Conservation (phyloP, 2,329 filamentous ascomycete genomes). For the Macrophomina phaseolina region DNA sequence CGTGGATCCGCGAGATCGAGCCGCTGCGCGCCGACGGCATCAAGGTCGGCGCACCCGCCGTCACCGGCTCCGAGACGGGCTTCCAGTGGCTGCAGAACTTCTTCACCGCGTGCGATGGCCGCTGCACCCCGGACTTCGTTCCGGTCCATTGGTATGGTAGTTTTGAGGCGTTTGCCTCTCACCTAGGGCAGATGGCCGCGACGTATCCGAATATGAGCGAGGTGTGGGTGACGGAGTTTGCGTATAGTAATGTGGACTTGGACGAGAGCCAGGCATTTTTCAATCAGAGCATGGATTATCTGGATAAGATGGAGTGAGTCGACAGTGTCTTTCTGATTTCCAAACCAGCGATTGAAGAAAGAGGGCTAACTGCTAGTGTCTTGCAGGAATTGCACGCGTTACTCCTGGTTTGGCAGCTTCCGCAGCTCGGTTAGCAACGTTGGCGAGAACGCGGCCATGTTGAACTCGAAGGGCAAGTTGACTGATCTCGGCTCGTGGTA, state of each 20-base stretch:
- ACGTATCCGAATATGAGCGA: constrained; percentile 54
- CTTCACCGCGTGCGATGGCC: constrained; percentile 61
- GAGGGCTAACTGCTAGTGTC: background rate
- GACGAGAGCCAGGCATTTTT: constrained; percentile 67
- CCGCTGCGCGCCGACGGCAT: constrained; percentile 69
- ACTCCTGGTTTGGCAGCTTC: constrained; percentile 79
- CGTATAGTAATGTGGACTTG: constrained; percentile 62
- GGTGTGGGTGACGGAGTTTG: constrained; percentile 83
- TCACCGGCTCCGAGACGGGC: constrained; percentile 66
- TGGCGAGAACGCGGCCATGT: constrained; percentile 73
- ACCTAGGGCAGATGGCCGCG: constrained; percentile 65
- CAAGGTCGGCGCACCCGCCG: constrained; percentile 72
- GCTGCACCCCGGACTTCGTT: constrained; percentile 57
- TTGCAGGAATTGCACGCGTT: constrained; percentile 63
- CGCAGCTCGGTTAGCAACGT: constrained; percentile 73
- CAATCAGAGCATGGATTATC: constrained; percentile 68
- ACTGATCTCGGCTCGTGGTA: constrained; percentile 82
- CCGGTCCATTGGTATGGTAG: constrained; percentile 65
- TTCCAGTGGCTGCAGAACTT: constrained; percentile 72
- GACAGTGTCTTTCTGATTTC: background rate
- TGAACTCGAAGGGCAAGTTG: constrained; percentile 69
- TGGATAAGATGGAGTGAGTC: constrained; percentile 56
- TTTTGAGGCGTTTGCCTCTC: constrained; percentile 70
- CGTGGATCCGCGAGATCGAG: constrained; percentile 75
- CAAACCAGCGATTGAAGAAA: constrained; percentile 1